These are phyloP conservation scores for Suillus subluteus DNA, from an alignment of 768 basidiomycete species.

Conservation along the genomic window DNA sequence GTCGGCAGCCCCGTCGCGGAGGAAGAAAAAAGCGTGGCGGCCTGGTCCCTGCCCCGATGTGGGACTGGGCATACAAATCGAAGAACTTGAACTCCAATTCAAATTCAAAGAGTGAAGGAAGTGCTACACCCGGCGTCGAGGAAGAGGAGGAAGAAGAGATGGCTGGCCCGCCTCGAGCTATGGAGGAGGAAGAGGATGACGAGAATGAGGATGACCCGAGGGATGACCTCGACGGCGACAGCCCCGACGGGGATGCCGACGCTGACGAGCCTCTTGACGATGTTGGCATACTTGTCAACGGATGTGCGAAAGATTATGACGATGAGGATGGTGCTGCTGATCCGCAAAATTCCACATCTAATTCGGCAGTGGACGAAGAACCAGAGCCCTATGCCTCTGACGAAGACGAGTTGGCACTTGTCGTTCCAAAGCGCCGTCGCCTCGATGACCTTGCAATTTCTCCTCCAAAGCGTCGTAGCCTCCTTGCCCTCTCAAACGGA, in stretches of 20 bases:
- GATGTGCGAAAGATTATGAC: constrained; percentile 20
- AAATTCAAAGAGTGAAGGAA: constrained; percentile 52
- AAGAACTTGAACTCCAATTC: constrained; percentile 36
- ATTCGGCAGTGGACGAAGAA: constrained; percentile 11
- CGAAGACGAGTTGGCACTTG: constrained; percentile 4
- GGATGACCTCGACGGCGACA: constrained; percentile 21
- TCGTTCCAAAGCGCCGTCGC: constrained; percentile 5
- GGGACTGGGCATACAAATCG: constrained; percentile 78
- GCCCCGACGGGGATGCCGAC: constrained; percentile 18
- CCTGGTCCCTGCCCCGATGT: constrained; percentile 80
- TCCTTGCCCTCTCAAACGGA: neutral
- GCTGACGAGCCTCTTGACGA: constrained; percentile 11
- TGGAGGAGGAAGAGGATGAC: constrained; percentile 65
- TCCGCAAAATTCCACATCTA: constrained; percentile 6
- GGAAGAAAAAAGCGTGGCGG: constrained; percentile 61
- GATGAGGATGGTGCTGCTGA: constrained; percentile 20
- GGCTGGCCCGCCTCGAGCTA: constrained; percentile 50
- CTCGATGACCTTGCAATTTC: neutral
- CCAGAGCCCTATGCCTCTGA: constrained; percentile 12
- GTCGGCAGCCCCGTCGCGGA: constrained; percentile 26
- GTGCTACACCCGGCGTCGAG: constrained; percentile 37
- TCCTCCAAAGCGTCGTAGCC: constrained; percentile 4
- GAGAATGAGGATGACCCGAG: constrained; percentile 21
- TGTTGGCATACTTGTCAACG: neutral
- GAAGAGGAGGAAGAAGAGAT: constrained; percentile 47